Base-by-base conservation (phyloP, 2,329 filamentous ascomycete species). In the Hymenoscyphus infarciens region DNA sequence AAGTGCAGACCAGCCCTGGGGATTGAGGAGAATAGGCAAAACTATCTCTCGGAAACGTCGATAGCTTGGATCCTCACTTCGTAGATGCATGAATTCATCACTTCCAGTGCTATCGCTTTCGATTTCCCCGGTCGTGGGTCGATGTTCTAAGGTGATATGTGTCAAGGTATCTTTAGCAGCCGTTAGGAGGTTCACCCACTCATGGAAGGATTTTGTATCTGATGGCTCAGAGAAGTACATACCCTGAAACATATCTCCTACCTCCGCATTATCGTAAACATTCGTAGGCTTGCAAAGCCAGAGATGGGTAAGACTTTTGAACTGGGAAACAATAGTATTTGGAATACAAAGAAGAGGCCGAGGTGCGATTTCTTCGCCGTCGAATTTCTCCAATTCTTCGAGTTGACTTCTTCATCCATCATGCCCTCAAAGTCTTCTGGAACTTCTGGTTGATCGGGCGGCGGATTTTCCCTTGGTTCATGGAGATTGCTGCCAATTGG, bases 281-380 rank as follows among this genome's bases (percentile, higher is more conserved):
- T 52, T 22, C 19, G 45, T 52, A 52, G 45, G 45, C 19, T 52
- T 52, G 10, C 45, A 52, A 22, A 52, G 45, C 45, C 45, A 52
- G 22, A 52, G 45, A 13, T 52, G 45, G 1, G 45, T 52, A 19
- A 52, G 45, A 2, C 3, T 25, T 25, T 52, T 5, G 4, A 52
- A 52, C 5, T 52, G 45, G 4, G 19, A 22, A 22, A 25, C 22
- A 13, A 22, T 4, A 3, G 11, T 25, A 3, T 22, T 22, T 11
- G 45, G 8, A 27, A 52, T 8, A 22, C 8, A 52, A 13, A 25
- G 13, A 3, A 52, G 45, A 13, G 45, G 45, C 8, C 45, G 19
- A 11, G 45, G 45, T 15, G 45, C 45, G 13, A 22, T 22, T 52
- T 22, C 45, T 22, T 52, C 45, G 4, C 25, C 1, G 15, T 11